A percentile compares a stretch with the other conserved stretches of the same genome.
Conservation (phyloP, 2,329 filamentous ascomycete species). For the Diplocarpon mali region DNA sequence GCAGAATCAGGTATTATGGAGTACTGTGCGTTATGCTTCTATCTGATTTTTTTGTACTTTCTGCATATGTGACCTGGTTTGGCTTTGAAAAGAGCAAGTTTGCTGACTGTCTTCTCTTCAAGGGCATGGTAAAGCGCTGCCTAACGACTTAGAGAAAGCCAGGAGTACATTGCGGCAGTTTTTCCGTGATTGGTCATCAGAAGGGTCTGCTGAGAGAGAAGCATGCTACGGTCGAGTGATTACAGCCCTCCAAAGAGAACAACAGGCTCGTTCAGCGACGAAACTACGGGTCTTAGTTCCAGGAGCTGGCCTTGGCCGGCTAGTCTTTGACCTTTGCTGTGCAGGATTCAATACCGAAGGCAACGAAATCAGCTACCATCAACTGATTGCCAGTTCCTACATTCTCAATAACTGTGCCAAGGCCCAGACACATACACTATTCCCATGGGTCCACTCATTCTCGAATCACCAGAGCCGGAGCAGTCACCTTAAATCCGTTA, state of each 20-base stretch:
- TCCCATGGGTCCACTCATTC: constrained; percentile 79
- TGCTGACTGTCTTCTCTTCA: too few species aligned
- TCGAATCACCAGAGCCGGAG: constrained; percentile 68
- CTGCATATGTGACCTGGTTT: too few species aligned
- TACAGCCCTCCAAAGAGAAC: constrained; percentile 46
- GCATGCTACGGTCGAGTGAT: constrained; percentile 69
- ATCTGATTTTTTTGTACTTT: too few species aligned
- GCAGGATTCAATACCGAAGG: constrained; percentile 69
- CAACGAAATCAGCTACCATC: constrained; percentile 95
- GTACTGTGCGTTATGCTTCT: constrained; percentile 32
- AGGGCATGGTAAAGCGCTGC: constrained; percentile 57
- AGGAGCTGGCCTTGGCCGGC: constrained; percentile 75
- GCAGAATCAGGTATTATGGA: background rate
- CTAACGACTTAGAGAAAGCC: constrained; percentile 77
- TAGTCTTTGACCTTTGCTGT: constrained; percentile 77
- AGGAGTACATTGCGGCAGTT: constrained; percentile 87
- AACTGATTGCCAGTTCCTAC: constrained; percentile 75
- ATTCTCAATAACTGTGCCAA: constrained; percentile 57
- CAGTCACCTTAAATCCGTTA: constrained; percentile 64
- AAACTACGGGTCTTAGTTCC: constrained; percentile 60
- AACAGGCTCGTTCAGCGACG: constrained; percentile 14
- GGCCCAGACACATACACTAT: constrained; percentile 58
- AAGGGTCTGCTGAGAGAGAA: constrained; percentile 63
- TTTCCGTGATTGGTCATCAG: constrained; percentile 86
- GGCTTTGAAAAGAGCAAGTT: too few species aligned